Evolutionary conservation across 192 early-diverging fungal genomes (phyloP), one percentile per base, ranked within the genome.

Genomic region (Linnemannia exigua): DNA sequence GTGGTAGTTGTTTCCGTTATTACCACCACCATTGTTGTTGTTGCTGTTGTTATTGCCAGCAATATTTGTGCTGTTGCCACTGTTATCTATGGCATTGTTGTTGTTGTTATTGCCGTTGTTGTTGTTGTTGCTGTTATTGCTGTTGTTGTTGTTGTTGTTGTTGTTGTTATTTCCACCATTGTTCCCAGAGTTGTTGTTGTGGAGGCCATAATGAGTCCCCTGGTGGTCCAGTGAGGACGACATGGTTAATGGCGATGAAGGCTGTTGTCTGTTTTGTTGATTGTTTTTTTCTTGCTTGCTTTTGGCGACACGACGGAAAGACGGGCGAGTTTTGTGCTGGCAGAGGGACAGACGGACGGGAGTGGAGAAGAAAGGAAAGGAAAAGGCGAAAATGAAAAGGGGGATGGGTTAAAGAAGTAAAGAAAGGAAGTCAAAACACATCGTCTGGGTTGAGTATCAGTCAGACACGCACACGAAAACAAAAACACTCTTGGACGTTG

Each of bases 191-290:
- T 48, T 76, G 25, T 31, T 76, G 41, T 19, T 76, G 75, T 28
- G 41, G 63, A 16, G 22, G 44, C 36, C 36, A 52, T 75, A 58
- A 17, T 77, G 66, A 54, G n/a, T 46, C 61, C 52, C 28, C 69
- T 16, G 28, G 31, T 68, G 41, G 54, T 79, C 77, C 36, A 79
- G 69, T 37, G 77, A 66, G 25, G 77, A 79, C 52, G 77, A 79
- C 77, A 79, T 79, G 50, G 70, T 47, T 41, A 25, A 17, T 69
- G 52, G 38, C 16, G 51, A 31, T 36, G 14, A 36, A 12, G 4
- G 33, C 20, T 58, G 73, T 37, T 22, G 14, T 35, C 22, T 54
- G 19, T 37, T 75, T 61, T 36, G n/a, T 47, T 17, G 16, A 14
- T 20, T 41, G 17, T 28, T 72, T 48, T 28, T 46, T 20, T 46